A percentile compares a stretch with the other conserved stretches of the same genome.
These are phyloP conservation scores for Tulasnella sp. DNA, from an alignment of 768 basidiomycete genomes.

Conservation along the genomic window DNA sequence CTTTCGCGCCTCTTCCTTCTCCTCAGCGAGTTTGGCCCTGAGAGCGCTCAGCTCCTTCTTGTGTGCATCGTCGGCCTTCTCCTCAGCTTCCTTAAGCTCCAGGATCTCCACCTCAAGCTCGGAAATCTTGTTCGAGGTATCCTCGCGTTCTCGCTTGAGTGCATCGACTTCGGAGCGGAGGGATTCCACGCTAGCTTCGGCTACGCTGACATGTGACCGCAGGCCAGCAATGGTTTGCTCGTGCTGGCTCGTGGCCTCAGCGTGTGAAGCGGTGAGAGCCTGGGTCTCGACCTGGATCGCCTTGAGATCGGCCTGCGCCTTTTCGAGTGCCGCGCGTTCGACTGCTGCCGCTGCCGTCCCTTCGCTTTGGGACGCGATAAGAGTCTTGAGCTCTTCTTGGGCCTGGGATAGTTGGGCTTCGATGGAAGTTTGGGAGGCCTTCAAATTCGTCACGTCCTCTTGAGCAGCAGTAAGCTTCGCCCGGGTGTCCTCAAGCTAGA, in stretches of 20 bases:
- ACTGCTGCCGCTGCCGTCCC: conserved; percentile 51
- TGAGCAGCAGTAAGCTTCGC: conserved; percentile 51
- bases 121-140: conserved; percentile 63
- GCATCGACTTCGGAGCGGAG: conserved; percentile 50
- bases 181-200: conserved; percentile 34
- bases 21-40: conserved; percentile 33
- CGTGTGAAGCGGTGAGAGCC: conserved; percentile 46
- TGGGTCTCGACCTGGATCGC: conserved; percentile 51
- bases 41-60: conserved; percentile 46
- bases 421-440: conserved; percentile 44
- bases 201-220: conserved; percentile 23
- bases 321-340: conserved; percentile 60
- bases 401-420: conserved; percentile 53
- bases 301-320: conserved; percentile 59
- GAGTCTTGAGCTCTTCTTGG: conserved; percentile 45
- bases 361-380: conserved; percentile 37
- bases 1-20: conserved; percentile 4
- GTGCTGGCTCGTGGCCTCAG: conserved; percentile 32
- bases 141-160: conserved; percentile 63
- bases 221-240: conserved; percentile 26
- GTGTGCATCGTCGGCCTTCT: conserved; percentile 58
- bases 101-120: conserved; percentile 79
- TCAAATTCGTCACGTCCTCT: conserved; percentile 25
- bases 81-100: conserved; percentile 68
- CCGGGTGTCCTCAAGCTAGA: conserved; percentile 44